A percentile compares a stretch with the other conserved stretches of the same genome.
Conservation (phyloP, 2,329 filamentous ascomycete genomes). For the Leptosphaerulina australis region DNA sequence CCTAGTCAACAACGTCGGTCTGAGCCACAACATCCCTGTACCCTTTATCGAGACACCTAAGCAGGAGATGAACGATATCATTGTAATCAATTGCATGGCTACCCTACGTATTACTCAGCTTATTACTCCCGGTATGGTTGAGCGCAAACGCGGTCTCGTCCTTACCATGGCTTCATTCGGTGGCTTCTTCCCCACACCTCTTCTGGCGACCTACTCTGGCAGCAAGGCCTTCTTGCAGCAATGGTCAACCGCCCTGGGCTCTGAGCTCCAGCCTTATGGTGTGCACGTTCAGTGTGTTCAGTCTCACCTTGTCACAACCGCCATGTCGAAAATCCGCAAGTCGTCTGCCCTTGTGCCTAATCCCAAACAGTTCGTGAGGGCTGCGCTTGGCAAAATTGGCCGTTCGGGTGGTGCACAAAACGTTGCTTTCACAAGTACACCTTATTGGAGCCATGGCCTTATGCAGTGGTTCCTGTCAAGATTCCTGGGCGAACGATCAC, state of each 20-base stretch:
- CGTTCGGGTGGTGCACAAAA: constrained; percentile 76
- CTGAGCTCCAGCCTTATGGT: constrained; percentile 79
- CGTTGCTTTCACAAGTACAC: constrained; percentile 83
- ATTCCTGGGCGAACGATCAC: constrained; percentile 64
- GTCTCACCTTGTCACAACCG: constrained; percentile 90
- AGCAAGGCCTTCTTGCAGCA: constrained; percentile 98
- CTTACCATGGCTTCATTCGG: constrained; percentile 98
- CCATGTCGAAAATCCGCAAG: constrained; percentile 94
- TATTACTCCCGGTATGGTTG: constrained; percentile 81
- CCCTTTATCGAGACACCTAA: constrained; percentile 80
- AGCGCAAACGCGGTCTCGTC: constrained; percentile 84
- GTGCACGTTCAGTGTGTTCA: constrained; percentile 91
- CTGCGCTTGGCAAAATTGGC: constrained; percentile 81
- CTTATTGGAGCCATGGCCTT: constrained; percentile 89
- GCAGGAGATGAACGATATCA: constrained; percentile 84
- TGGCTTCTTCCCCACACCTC: constrained; percentile 87
- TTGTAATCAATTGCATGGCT: constrained; percentile 92
- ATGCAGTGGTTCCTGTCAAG: constrained; percentile 81
- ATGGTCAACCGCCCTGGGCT: constrained; percentile 86
- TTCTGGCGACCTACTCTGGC: constrained; percentile 93
- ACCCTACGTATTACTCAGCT: constrained; percentile 88
- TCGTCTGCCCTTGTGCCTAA: constrained; percentile 78
- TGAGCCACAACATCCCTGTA: constrained; percentile 91
- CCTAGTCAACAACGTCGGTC: constrained; percentile 95
- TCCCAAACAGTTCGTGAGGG: constrained; percentile 79